These are phyloP conservation scores for Galium porrigens DNA, from an alignment of 305 asterid genomes.

Conservation along the genomic window DNA sequence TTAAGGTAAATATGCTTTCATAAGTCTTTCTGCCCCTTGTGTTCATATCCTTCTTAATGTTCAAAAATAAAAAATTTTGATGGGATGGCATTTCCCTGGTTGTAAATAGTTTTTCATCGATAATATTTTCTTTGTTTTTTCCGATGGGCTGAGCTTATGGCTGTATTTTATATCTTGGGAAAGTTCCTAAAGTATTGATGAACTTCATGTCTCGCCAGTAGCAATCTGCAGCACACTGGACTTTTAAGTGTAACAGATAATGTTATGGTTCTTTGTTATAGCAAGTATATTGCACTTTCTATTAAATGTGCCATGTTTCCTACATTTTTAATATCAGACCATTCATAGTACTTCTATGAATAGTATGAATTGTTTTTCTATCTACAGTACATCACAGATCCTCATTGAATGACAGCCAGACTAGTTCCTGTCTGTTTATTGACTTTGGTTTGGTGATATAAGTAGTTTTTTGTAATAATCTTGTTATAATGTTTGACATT, in stretches of 20 bases:
- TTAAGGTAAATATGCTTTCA: constrained; percentile 39
- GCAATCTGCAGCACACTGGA: not conserved
- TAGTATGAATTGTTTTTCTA: not conserved
- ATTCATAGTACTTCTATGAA: not conserved
- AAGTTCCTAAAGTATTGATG: not conserved
- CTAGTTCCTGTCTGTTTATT: not conserved
- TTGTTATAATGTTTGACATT: constrained; percentile 12
- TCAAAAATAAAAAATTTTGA: not conserved
- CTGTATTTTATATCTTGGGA: not conserved
- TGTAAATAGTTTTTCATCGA: not conserved
- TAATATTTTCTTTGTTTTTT: not conserved
- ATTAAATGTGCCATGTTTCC: not conserved
- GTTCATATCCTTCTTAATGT: not conserved
- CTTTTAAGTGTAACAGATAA: not conserved
- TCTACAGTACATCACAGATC: not conserved
- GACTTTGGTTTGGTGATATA: not conserved
- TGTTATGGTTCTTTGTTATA: not conserved
- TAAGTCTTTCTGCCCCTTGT: not conserved
- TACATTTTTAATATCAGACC: not conserved
- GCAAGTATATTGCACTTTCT: not conserved
- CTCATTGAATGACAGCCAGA: not conserved
- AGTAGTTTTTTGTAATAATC: constrained; percentile 6
- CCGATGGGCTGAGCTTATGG: not conserved
- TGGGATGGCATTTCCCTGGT: not conserved
- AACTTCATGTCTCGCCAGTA: not conserved